Evolutionary conservation across 169 alveolate species (phyloP).

Genomic region (Plasmodium falciparum): DNA sequence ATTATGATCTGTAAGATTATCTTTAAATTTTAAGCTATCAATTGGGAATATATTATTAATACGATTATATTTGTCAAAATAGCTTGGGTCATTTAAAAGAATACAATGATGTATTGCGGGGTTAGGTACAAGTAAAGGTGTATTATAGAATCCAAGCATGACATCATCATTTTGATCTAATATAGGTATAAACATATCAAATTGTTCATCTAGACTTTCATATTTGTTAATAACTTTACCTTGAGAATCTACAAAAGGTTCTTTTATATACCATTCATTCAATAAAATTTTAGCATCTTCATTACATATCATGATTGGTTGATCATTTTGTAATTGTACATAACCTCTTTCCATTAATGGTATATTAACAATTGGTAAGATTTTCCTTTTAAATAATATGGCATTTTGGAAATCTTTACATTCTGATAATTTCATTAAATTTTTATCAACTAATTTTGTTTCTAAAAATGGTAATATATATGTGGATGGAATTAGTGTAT

Average conservation of each 20-base stretch:
- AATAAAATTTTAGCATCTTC: conserved; percentile 82
- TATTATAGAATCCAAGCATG: conserved; percentile 82
- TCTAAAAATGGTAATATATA: conserved; percentile 79
- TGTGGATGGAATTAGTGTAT: conserved; percentile 76
- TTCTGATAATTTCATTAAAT: conserved; percentile 78
- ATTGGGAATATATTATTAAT: conserved; percentile 31
- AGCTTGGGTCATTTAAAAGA: conserved; percentile 47
- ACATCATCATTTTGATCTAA: conserved; percentile 73
- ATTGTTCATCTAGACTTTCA: conserved; percentile 46
- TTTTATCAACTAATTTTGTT: conserved; percentile 75
- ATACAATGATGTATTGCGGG: conserved; percentile 84
- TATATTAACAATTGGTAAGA: conserved; percentile 83
- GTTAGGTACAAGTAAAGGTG: conserved; percentile 84
- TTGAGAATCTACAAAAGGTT: conserved; percentile 81
- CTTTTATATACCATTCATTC: conserved; percentile 81
- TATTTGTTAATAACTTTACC: conserved; percentile 80
- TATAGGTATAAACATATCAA: conserved; percentile 70
- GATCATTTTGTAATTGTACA: conserved; percentile 77
- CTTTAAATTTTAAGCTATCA: conserved; percentile 12
- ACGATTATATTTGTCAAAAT: conserved; percentile 48
- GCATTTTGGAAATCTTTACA: conserved; percentile 78
- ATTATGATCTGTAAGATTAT: not conserved
- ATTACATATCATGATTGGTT: conserved; percentile 85
- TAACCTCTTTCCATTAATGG: conserved; percentile 84
- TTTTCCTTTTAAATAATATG: conserved; percentile 58